Evolutionary conservation across 495 filamentous ascomycete species (phyloP).

Genomic region (Xylaria intraflava): DNA sequence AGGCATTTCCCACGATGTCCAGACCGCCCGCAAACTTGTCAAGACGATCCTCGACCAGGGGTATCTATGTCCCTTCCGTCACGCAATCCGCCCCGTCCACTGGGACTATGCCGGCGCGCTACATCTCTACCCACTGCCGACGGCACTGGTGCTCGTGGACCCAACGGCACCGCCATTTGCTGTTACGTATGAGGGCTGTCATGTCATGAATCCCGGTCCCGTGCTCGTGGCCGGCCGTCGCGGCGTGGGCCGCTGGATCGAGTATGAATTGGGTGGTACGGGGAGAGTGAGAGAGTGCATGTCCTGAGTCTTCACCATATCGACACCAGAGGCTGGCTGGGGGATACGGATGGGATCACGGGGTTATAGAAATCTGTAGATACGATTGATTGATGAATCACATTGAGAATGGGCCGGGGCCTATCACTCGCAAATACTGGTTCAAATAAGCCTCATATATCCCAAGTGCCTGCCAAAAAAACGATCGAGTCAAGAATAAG

Average conservation of each 20-base stretch:
- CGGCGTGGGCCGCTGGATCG: conserved; percentile 70
- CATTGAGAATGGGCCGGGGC: too few species aligned
- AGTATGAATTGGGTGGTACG: conserved; percentile 62
- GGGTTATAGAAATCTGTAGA: too few species aligned
- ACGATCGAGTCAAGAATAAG: too few species aligned
- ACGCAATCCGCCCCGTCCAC: conserved; percentile 66
- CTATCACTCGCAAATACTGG: too few species aligned
- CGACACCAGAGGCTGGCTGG: too few species aligned
- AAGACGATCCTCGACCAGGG: conserved; percentile 94
- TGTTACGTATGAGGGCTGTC: conserved; percentile 87
- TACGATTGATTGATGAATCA: too few species aligned
- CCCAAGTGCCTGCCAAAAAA: too few species aligned
- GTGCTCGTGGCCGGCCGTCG: conserved; percentile 58
- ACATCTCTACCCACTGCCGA: conserved; percentile 82
- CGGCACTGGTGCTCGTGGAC: conserved; percentile 73
- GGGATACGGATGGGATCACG: too few species aligned
- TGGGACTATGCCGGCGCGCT: conserved; percentile 76
- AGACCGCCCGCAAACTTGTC: conserved; percentile 70
- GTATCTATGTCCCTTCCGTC: conserved; percentile 76
- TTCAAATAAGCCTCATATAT: too few species aligned
- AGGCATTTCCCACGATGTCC: conserved; percentile 43
- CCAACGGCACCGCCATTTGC: conserved; percentile 71
- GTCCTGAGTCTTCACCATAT: conserved; percentile 16
- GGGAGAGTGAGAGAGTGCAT: conserved; percentile 42
- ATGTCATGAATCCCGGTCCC: conserved; percentile 88